These are phyloP conservation scores for Astrothelium macrocarpum DNA, from an alignment of 495 filamentous ascomycete species.

Conservation along the genomic window DNA sequence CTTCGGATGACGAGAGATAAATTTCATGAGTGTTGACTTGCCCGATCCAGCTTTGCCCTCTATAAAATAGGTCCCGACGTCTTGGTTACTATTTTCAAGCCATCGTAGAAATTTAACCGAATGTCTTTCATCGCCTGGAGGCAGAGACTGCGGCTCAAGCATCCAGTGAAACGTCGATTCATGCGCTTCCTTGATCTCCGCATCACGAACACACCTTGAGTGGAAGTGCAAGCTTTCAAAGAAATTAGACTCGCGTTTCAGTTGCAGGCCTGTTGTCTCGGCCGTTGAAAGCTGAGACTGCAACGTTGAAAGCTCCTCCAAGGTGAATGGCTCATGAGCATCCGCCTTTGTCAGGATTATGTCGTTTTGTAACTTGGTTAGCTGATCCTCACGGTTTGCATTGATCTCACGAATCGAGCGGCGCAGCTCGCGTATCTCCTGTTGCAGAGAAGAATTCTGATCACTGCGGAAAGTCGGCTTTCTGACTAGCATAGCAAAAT, in stretches of 20 bases:
- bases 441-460: too few species aligned
- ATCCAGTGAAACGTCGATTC: neutral
- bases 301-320: neutral
- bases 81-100: neutral
- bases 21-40: constrained; percentile 18
- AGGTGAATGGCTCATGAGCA: neutral
- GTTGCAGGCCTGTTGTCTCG: too few species aligned
- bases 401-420: too few species aligned
- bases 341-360: too few species aligned
- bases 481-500: neutral
- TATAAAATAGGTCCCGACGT: constrained; percentile 8
- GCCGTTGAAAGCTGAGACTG: neutral
- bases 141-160: neutral
- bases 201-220: neutral
- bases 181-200: neutral
- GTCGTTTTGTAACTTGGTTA: neutral
- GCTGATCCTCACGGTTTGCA: too few species aligned
- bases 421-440: too few species aligned
- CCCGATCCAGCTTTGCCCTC: constrained; percentile 13
- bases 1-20: neutral
- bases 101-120: neutral
- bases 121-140: neutral
- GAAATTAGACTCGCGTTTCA: neutral
- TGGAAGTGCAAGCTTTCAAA: neutral
- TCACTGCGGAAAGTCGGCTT: neutral